Conservation (phyloP, 2,329 filamentous ascomycete genomes). For the Cadophora gregata region DNA sequence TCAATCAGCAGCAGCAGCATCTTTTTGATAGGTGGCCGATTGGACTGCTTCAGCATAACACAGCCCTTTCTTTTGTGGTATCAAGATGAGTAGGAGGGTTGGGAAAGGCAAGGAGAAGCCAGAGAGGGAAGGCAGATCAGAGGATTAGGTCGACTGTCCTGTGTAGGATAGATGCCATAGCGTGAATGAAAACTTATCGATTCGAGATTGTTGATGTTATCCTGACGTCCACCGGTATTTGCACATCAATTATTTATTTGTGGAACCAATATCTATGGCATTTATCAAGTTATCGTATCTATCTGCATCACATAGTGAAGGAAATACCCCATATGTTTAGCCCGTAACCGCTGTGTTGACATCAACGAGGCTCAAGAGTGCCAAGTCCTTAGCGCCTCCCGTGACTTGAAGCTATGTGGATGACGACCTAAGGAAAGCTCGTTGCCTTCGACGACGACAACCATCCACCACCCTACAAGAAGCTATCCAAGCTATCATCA, state of each 20-base stretch:
- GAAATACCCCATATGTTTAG: too few species aligned
- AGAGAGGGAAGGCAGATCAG: neutral
- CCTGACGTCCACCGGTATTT: too few species aligned
- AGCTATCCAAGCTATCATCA: constrained; percentile 28
- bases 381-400: constrained; percentile 5
- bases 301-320: too few species aligned
- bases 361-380: neutral
- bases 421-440: constrained; percentile 22
- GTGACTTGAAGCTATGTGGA: constrained; percentile 13
- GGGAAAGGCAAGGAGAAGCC: constrained; percentile 1
- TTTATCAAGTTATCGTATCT: too few species aligned
- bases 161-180: constrained; percentile 30
- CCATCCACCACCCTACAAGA: constrained; percentile 8
- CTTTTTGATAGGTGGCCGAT: constrained; percentile 10
- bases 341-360: too few species aligned
- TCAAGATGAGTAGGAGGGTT: neutral
- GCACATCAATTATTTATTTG: too few species aligned
- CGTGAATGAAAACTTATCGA: constrained; percentile 15
- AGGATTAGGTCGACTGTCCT: constrained; percentile 13
- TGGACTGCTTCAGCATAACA: constrained; percentile 22
- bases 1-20: constrained; percentile 3
- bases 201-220: constrained; percentile 3
- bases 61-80: constrained; percentile 26
- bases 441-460: constrained; percentile 19
- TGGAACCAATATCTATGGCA: too few species aligned